Base-by-base conservation (phyloP, 345 rosid species). In the Eutrema yunnanense region DNA sequence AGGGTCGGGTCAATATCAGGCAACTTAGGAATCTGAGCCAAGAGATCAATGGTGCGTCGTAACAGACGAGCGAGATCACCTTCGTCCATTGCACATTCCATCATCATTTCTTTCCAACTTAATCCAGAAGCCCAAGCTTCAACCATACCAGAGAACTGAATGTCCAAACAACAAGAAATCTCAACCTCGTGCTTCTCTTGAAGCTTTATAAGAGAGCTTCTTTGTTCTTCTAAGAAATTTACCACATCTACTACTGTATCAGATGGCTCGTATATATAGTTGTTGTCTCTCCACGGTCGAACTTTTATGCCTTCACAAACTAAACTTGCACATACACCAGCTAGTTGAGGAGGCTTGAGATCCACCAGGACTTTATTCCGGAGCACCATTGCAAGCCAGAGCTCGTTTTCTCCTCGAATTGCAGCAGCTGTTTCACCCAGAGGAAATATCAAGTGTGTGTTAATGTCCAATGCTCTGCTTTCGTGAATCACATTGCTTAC, bases 71-170 rank as follows among this genome's bases (percentile, higher is more conserved):
- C 96, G 12, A 95, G 83, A 86, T 95, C 96, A 8, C 99, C 99
- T 67, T 95, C 96, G 56, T 94, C 98, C 95, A 94, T 86, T 3
- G 96, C 97, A 50, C 95, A 88, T 62, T 94, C 98, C 96, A 91
- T 88, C 92, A 84, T 91, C 74, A 93, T 81, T 72, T 95, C 99
- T 81, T 82, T 86, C 99, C 99, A 91, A 11, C 88, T 89, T 75
- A 95, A 76, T 41, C 97, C 99, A 5, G 96, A 87, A 12, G 96
- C 97, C 99, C 99, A 95, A 27, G 99, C 97, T 78, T 89, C 99
- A 4, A 95, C 96, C 99, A 92, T 88, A 71, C 99, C 99, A n/a
- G 90, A 76, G 79, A 91, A 91, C 65, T 95, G 96, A 84, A 80
- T 75, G 43, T 90, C 98, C 81, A 93, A 63, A 75, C 84, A 84